A percentile compares a stretch with the other conserved stretches of the same genome.
These are phyloP conservation scores for Suhomyces bokatorum DNA, from an alignment of 1,139 yeast genomes.

Conservation along the genomic window DNA sequence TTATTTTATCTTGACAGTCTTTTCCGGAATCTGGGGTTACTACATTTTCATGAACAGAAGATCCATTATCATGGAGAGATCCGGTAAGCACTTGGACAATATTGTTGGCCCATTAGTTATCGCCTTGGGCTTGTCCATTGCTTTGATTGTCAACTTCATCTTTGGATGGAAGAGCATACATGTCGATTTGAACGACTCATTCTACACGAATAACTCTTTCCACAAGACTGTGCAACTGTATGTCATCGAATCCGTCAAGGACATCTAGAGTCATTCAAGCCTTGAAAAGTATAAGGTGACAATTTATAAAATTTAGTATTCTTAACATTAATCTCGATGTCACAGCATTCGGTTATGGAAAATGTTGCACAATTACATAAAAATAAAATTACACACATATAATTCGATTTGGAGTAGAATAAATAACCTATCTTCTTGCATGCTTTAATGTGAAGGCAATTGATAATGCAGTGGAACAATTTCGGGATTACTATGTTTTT, in stretches of 20 bases:
- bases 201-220: conserved; percentile 34
- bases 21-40: conserved; percentile 90
- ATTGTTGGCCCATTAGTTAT: conserved; percentile 84
- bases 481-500: no score
- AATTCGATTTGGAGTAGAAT: no score
- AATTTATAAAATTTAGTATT: no score
- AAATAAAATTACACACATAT: no score
- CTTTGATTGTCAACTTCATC: conserved; percentile 70
- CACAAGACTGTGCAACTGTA: conserved; percentile 40
- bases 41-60: conserved; percentile 70
- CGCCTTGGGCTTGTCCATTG: conserved; percentile 65
- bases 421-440: no score
- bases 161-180: conserved; percentile 52
- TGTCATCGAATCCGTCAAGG: conserved; percentile 18
- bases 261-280: background rate
- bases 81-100: conserved; percentile 85
- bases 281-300: background rate
- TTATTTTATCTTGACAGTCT: conserved; percentile 77
- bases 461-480: no score
- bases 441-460: no score
- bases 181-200: conserved; percentile 28
- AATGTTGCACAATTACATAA: no score
- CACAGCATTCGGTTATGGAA: no score
- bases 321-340: no score
- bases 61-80: conserved; percentile 72